Evolutionary conservation across 768 basidiomycete genomes (phyloP).

Genomic region (Lactarius psammicola): DNA sequence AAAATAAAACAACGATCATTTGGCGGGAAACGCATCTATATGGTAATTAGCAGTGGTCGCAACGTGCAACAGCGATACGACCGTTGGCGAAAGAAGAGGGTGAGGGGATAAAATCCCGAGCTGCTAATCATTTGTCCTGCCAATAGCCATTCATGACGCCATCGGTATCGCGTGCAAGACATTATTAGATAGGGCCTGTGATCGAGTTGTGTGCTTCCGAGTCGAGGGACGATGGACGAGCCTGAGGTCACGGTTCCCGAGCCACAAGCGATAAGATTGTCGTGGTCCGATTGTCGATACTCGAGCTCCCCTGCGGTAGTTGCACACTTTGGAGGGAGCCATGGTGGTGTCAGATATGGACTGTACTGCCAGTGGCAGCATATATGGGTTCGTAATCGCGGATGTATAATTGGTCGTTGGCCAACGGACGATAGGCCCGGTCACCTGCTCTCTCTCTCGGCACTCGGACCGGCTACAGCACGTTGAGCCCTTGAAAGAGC

Average conservation of each 20-base stretch:
- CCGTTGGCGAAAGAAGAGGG: not conserved
- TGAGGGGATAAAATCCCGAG: no score
- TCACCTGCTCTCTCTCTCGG: no score
- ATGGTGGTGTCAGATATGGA: not conserved
- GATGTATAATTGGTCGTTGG: no score
- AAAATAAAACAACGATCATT: not conserved
- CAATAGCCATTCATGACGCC: no score
- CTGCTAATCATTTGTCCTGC: no score
- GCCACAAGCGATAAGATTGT: not conserved
- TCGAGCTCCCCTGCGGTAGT: not conserved
- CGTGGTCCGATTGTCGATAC: not conserved
- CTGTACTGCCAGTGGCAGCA: not conserved
- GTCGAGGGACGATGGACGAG: no score
- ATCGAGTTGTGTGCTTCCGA: no score
- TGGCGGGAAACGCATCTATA: not conserved
- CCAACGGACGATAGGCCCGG: no score
- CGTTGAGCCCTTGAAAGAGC: no score
- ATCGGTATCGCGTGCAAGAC: not conserved
- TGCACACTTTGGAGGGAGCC: not conserved
- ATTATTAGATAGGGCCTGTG: not conserved
- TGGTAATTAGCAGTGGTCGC: not conserved
- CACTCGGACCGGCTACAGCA: no score
- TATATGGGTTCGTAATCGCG: no score
- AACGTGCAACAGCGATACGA: not conserved
- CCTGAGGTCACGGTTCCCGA: not conserved